Evolutionary conservation across 2,329 filamentous ascomycete genomes (phyloP).

Genomic region (Myriosclerotinia scirpicola): DNA sequence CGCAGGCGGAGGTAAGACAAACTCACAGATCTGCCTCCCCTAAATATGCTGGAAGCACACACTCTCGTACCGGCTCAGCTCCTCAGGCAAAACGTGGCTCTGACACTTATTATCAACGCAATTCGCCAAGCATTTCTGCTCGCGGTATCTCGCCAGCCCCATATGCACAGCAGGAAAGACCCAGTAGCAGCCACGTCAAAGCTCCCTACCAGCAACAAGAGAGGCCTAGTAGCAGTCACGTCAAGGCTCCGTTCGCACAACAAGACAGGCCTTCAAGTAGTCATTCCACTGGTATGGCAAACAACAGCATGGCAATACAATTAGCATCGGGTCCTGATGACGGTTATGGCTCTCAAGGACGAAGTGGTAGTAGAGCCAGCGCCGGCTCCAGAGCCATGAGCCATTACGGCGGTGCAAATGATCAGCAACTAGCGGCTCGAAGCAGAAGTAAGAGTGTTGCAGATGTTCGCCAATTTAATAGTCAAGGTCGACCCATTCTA

Average conservation of each 20-base stretch:
- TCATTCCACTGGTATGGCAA: constrained; percentile 12
- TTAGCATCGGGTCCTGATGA: constrained; percentile 57
- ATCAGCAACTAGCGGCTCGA: constrained; percentile 43
- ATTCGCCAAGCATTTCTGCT: constrained; percentile 48
- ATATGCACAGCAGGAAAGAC: constrained; percentile 46
- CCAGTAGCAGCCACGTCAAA: constrained; percentile 46
- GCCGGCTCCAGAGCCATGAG: constrained; percentile 51
- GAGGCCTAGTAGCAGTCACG: constrained; percentile 51
- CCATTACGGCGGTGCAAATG: constrained; percentile 49
- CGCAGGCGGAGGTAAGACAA: constrained; percentile 50
- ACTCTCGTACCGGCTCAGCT: constrained; percentile 40
- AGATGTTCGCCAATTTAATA: constrained; percentile 77
- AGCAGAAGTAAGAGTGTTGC: constrained; percentile 81
- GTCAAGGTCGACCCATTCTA: constrained; percentile 82
- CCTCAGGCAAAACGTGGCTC: constrained; percentile 48
- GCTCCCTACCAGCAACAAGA: constrained; percentile 42
- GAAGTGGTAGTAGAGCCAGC: constrained; percentile 51
- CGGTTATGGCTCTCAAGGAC: constrained; percentile 56
- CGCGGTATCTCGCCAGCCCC: constrained; percentile 48
- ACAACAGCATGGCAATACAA: constrained; percentile 63
- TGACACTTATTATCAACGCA: constrained; percentile 52
- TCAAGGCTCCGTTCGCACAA: constrained; percentile 35
- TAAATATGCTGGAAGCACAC: constrained; percentile 53
- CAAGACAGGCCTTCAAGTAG: constrained; percentile 23
- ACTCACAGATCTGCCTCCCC: constrained; percentile 56